Conservation (phyloP, 1,284 basidiomycete species). For the Fistulinella staudtii region DNA sequence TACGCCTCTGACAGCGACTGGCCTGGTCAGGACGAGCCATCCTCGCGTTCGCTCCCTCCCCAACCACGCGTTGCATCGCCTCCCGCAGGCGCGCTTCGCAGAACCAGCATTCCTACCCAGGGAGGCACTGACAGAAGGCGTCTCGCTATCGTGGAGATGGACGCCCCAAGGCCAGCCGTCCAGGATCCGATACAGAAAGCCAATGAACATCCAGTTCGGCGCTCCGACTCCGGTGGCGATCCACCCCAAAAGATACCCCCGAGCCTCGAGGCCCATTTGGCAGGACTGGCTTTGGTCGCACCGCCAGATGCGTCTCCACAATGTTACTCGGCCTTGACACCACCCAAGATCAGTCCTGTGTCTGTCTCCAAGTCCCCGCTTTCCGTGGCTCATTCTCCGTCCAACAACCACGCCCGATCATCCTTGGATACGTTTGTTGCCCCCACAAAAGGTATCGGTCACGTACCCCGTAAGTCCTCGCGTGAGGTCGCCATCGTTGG, state of each 20-base stretch:
- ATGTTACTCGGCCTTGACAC: constrained; percentile 47
- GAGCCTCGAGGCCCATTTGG: constrained; percentile 42
- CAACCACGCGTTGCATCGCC: constrained; percentile 29
- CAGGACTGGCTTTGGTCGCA: constrained; percentile 59
- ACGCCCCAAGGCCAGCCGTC: constrained; percentile 21
- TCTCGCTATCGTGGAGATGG: constrained; percentile 63
- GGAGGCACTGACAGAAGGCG: constrained; percentile 61
- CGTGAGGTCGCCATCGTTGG: constrained; percentile 60
- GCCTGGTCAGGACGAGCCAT: constrained; percentile 3
- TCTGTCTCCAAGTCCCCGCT: constrained; percentile 25
- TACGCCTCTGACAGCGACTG: constrained; percentile 24
- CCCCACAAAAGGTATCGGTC: constrained; percentile 13
- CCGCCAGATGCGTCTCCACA: constrained; percentile 63
- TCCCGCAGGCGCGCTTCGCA: constrained; percentile 30
- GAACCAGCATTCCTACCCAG: constrained; percentile 51
- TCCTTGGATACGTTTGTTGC: constrained; percentile 41
- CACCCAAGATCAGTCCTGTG: constrained; percentile 47
- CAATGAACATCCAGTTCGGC: constrained; percentile 26
- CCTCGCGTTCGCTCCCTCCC: constrained; percentile 26
- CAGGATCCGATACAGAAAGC: constrained; percentile 22
- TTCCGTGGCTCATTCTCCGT: constrained; percentile 20
- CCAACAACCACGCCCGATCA: constrained; percentile 39
- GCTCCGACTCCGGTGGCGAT: constrained; percentile 27
- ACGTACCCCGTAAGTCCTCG: constrained; percentile 39
- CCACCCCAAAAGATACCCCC: constrained; percentile 35